phyloP scores from a whole-genome alignment of 495 filamentous ascomycete genomes.

The Tuber indicum region DNA sequence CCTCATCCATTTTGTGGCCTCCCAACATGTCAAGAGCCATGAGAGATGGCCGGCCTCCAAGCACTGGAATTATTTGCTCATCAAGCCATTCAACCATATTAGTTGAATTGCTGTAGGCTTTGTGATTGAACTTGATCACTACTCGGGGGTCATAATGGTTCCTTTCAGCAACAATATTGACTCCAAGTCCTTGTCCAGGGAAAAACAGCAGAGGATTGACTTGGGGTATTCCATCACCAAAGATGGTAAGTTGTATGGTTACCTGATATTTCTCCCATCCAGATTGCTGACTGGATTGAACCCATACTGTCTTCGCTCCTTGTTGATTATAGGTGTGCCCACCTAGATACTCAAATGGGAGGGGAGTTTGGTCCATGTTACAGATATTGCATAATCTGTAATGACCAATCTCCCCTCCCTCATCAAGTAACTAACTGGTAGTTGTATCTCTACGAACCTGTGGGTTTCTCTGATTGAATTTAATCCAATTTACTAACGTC shows the following conservation, averaged over 20 bases:
- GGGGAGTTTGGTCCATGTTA: too few relatives aligned
- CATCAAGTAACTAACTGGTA: not conserved
- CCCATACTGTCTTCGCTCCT: conserved; percentile 13
- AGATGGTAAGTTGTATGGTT: conserved; percentile 7
- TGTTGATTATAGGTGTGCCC: conserved; percentile 12
- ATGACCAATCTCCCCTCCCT: not conserved
- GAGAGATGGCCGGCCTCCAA: not conserved
- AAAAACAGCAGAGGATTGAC: conserved; percentile 14
- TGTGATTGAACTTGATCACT: conserved; percentile 12
- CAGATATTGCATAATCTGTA: conserved; percentile 12
- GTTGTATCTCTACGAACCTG: not conserved
- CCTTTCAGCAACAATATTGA: not conserved
- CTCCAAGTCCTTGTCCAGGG: not conserved
- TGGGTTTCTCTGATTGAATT: conserved; percentile 2
- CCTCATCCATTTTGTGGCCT: conserved; percentile 10
- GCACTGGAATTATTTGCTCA: conserved; percentile 5
- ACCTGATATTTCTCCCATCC: conserved; percentile 17
- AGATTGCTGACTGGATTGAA: not conserved
- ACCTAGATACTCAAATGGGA: conserved; percentile 12
- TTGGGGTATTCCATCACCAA: not conserved
- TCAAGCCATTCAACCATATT: conserved; percentile 3
- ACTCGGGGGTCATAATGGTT: conserved; percentile 3
- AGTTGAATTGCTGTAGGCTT: conserved; percentile 5
- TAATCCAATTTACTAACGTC: conserved; percentile 4
- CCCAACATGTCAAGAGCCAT: conserved; percentile 3